Evolutionary conservation across 352 stramenopile species (phyloP).

Genomic region (Pelagophyceae sp.): DNA sequence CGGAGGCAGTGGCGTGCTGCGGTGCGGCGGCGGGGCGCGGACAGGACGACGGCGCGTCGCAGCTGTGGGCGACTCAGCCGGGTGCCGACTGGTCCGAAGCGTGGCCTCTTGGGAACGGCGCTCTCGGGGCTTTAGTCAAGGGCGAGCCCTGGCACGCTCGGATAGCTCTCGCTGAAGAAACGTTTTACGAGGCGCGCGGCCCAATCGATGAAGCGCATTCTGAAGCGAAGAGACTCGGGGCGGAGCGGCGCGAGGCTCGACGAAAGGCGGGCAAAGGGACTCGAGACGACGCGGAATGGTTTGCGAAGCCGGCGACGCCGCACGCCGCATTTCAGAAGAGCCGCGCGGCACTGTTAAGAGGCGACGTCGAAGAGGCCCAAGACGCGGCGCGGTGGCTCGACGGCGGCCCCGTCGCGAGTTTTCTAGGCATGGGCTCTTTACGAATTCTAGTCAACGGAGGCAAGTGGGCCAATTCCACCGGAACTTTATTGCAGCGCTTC

Average conservation of each 20-base stretch:
- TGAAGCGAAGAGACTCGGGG: neutral
- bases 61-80: neutral
- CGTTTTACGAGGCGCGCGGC: neutral
- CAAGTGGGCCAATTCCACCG: neutral
- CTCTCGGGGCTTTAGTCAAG: neutral
- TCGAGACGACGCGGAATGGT: neutral
- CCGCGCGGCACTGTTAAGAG: neutral
- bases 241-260: neutral
- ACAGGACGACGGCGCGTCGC: neutral
- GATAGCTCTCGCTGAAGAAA: slow-evolving; percentile 2
- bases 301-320: neutral
- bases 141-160: neutral
- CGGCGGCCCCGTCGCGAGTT: slow-evolving; percentile 6
- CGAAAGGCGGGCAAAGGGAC: neutral
- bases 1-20: too few relatives aligned
- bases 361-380: neutral
- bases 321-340: neutral
- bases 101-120: neutral
- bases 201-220: neutral
- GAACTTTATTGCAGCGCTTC: neutral
- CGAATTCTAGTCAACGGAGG: neutral
- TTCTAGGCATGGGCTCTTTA: neutral
- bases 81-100: slow-evolving; percentile 10
- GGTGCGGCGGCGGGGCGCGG: too few relatives aligned
- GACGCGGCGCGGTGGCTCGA: slow-evolving; percentile 7